Evolutionary conservation across 2,329 filamentous ascomycete species (phyloP).

Genomic region (Pyrenophora graminea): DNA sequence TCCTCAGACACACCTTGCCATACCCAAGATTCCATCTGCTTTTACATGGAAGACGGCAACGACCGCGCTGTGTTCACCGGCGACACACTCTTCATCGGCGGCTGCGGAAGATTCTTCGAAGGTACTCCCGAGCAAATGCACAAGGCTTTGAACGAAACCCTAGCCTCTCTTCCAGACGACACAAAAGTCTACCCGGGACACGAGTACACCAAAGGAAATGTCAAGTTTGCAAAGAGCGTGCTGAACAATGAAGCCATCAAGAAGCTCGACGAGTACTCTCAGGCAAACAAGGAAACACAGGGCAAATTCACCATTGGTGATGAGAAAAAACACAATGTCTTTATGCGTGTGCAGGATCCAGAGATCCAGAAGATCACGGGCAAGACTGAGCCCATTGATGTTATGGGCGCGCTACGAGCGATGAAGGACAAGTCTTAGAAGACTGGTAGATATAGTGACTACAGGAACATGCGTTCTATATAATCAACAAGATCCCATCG

Average conservation of each 20-base stretch:
- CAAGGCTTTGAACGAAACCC: conserved; percentile 82
- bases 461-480: too few species aligned
- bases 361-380: conserved; percentile 83
- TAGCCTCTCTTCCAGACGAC: conserved; percentile 81
- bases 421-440: conserved; percentile 72
- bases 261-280: conserved; percentile 75
- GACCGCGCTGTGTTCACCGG: conserved; percentile 88
- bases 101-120: conserved; percentile 96
- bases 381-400: conserved; percentile 76
- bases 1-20: conserved; percentile 81
- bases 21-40: conserved; percentile 98
- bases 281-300: conserved; percentile 83
- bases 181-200: conserved; percentile 94
- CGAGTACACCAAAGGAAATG: conserved; percentile 97
- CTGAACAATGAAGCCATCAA: conserved; percentile 72
- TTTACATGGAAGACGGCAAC: conserved; percentile 79
- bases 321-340: conserved; percentile 97
- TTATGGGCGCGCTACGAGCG: conserved; percentile 84
- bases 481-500: too few species aligned
- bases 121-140: conserved; percentile 86
- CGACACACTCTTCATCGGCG: conserved; percentile 93
- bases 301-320: conserved; percentile 96
- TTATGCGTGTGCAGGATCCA: conserved; percentile 90
- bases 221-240: conserved; percentile 82
- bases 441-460: background rate